Percentiles rank a stretch among this genome's conserved stretches.
Evolutionary conservation across 169 alveolate species (phyloP).

Genomic region (Eimeria acervulina): DNA sequence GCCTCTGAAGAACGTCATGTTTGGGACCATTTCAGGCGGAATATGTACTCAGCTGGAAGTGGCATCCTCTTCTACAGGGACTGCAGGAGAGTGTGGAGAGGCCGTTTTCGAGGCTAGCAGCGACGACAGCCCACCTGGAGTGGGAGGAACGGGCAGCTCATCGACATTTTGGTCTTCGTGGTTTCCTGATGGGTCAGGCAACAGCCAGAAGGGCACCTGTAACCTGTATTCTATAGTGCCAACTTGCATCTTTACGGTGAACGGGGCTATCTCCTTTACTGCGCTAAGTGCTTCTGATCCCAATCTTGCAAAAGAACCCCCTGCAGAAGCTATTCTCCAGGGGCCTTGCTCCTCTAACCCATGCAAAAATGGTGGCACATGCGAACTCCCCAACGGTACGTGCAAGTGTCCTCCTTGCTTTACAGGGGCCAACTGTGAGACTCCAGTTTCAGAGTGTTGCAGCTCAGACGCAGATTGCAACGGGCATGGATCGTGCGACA

Average conservation of each 20-base stretch:
- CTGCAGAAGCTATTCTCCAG: constrained; percentile 36
- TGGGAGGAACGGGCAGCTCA: constrained; percentile 58
- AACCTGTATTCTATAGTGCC: constrained; percentile 54
- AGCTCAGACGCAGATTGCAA: constrained; percentile 64
- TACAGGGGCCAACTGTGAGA: constrained; percentile 57
- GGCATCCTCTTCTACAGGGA: not conserved
- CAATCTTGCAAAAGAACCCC: constrained; percentile 74
- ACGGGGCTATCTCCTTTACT: constrained; percentile 67
- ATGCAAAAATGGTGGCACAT: constrained; percentile 66
- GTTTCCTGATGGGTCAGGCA: constrained; percentile 8
- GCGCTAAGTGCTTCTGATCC: constrained; percentile 82
- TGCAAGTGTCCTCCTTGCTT: constrained; percentile 73
- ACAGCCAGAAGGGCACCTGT: constrained; percentile 56
- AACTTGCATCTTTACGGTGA: constrained; percentile 37
- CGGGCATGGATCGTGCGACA: constrained; percentile 66
- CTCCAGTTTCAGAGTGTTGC: constrained; percentile 54
- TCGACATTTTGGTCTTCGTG: constrained; percentile 77
- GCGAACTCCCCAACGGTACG: constrained; percentile 65
- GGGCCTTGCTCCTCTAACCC: constrained; percentile 53
- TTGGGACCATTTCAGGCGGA: constrained; percentile 47
- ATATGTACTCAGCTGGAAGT: constrained; percentile 59
- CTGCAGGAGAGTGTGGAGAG: constrained; percentile 80
- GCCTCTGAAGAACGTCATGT: constrained; percentile 69
- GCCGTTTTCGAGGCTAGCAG: constrained; percentile 71
- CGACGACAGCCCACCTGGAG: constrained; percentile 60